A percentile compares a stretch with the other conserved stretches of the same genome.
Evolutionary conservation across 768 basidiomycete species (phyloP).

Genomic region (Mycena galericulata): DNA sequence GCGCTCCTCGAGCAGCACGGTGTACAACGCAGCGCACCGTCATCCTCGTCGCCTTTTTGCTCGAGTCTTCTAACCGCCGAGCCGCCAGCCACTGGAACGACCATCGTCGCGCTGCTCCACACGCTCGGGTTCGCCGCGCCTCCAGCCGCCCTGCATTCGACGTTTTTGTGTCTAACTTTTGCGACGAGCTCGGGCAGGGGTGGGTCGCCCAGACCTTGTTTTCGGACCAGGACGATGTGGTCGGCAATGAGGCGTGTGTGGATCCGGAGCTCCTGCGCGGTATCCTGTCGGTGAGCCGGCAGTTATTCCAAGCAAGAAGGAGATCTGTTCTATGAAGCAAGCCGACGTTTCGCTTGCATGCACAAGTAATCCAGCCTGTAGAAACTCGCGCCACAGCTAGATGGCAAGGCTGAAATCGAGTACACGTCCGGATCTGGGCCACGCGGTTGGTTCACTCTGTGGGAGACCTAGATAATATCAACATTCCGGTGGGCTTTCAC

Average conservation of each 20-base stretch:
- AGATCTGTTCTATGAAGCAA: constrained; percentile 83
- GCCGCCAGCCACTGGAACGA: constrained; percentile 61
- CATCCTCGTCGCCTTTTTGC: constrained; percentile 89
- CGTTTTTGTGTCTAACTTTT: constrained; percentile 90
- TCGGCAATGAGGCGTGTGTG: constrained; percentile 87
- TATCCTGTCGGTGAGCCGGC: constrained; percentile 61
- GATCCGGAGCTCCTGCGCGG: constrained; percentile 83
- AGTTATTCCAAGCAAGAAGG: constrained; percentile 59
- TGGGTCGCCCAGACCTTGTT: constrained; percentile 75
- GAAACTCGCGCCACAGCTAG: constrained; percentile 79
- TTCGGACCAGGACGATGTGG: constrained; percentile 28
- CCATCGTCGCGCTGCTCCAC: constrained; percentile 80
- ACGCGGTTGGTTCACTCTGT: constrained; percentile 72
- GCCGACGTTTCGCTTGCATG: no score
- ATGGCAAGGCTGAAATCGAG: constrained; percentile 64
- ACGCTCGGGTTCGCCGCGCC: constrained; percentile 86
- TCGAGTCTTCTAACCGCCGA: constrained; percentile 91
- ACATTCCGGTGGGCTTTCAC: constrained; percentile 78
- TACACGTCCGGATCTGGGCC: constrained; percentile 51
- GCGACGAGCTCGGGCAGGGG: constrained; percentile 86
- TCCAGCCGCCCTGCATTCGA: constrained; percentile 81
- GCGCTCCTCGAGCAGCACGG: constrained; percentile 79
- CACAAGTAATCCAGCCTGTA: no score
- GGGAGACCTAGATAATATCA: constrained; percentile 74
- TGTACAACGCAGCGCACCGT: constrained; percentile 81